Base-by-base conservation (phyloP, 768 basidiomycete genomes). In the Boletus sp. region DNA sequence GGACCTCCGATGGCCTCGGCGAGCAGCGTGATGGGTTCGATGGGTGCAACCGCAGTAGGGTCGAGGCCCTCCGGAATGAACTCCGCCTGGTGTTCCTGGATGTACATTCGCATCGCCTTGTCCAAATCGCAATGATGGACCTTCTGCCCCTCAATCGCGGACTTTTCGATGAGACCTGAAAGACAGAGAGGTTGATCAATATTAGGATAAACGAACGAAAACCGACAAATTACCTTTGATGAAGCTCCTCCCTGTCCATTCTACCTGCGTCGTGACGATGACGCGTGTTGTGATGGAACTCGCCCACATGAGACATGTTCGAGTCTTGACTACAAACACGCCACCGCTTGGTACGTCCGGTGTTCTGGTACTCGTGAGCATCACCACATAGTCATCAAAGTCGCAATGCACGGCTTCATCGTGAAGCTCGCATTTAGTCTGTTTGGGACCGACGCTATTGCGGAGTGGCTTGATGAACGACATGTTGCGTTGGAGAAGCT, bases 241-340 rank as follows among this genome's bases (percentile, higher is more conserved):
- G 75, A 98, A 98, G 74, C 92, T 95, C 64, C 94, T 82, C 44
- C 95, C 95, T 0, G 92, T 92, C 94, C 96, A 99, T 58, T 98
- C 95, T 2, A 98, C 92, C 60, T 89, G 84, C 5, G 90, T 93
- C 41, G 92, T 94, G 4, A 98, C 92, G 11, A 94, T 61, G 14
- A 99, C 84, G 56, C 81, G 84, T 7, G 90, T 89, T 24, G 87
- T 82, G 50, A 89, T 80, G 4, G 81, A 75, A 50, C 89, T 87
- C 11, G 93, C 94, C 94, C 94, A 99, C 79, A 84, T 98, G 47
- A 98, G 79, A 69, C 96, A 98, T 12, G 95, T 97, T 64, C 86
- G 77, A 15, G 96, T 98, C 81, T 94, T 97, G 58, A 98, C 94
- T 8, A 86, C 78, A 70, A 98, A 99, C 41, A 91, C 92, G 4